These are phyloP conservation scores for Melampsora larici-populina DNA, from an alignment of 1,284 basidiomycete species.

Conservation along the genomic window DNA sequence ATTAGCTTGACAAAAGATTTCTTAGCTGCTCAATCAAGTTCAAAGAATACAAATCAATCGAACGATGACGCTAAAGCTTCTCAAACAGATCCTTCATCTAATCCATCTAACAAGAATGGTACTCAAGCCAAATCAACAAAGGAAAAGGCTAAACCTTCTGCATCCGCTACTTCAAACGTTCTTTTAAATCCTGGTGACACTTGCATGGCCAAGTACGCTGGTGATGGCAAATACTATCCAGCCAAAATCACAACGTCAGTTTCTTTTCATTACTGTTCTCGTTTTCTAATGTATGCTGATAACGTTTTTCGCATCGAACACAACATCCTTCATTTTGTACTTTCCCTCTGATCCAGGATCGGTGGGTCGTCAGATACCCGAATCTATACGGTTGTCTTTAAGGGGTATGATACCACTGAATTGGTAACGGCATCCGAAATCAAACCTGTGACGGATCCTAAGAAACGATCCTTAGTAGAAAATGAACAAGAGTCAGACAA, in stretches of 20 bases:
- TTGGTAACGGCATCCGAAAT: conserved; percentile 65
- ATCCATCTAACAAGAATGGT: conserved; percentile 22
- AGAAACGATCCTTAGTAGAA: conserved; percentile 48
- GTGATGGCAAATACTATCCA: conserved; percentile 84
- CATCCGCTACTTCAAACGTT: conserved; percentile 45
- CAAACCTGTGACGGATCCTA: conserved; percentile 47
- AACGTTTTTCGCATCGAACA: neutral
- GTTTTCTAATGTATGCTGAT: neutral
- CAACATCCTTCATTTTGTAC: conserved; percentile 47
- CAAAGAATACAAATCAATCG: conserved; percentile 57
- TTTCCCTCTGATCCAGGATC: conserved; percentile 59
- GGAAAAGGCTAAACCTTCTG: conserved; percentile 32
- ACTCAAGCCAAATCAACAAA: conserved; percentile 29
- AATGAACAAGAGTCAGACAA: conserved; percentile 47
- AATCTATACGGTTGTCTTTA: conserved; percentile 89
- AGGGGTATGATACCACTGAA: conserved; percentile 92
- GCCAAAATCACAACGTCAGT: conserved; percentile 68
- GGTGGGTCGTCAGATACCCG: conserved; percentile 79
- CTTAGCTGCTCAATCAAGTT: conserved; percentile 62
- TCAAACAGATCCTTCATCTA: conserved; percentile 56
- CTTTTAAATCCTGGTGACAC: conserved; percentile 74
- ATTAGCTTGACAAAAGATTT: conserved; percentile 78
- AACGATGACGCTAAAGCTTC: conserved; percentile 62
- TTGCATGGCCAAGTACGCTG: conserved; percentile 84
- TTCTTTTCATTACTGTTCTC: neutral